phyloP scores from a whole-genome alignment of 495 filamentous ascomycete genomes.

The Penicillium psychrofluorescens region DNA sequence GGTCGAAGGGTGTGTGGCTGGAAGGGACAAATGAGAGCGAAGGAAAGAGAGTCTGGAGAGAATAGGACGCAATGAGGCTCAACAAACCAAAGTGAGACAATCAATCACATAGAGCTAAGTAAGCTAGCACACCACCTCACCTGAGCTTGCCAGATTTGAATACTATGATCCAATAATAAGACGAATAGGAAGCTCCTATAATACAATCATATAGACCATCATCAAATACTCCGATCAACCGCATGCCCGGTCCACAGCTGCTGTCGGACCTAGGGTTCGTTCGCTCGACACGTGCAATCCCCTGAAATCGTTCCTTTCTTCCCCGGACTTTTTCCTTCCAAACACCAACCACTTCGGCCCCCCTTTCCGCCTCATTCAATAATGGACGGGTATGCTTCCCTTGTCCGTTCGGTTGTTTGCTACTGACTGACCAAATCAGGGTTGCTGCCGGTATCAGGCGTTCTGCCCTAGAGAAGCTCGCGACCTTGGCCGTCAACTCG shows the following conservation, averaged over 20 bases:
- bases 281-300: not conserved
- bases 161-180: not conserved
- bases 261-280: not conserved
- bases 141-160: not conserved
- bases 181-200: not conserved
- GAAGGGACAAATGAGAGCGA: not conserved
- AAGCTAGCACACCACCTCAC: too few relatives aligned
- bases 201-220: not conserved
- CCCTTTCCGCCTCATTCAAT: conserved; percentile 1
- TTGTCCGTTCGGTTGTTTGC: not conserved
- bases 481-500: conserved; percentile 49
- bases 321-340: conserved; percentile 1
- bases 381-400: conserved; percentile 18
- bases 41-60: not conserved
- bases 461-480: conserved; percentile 65
- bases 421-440: conserved; percentile 12
- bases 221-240: not conserved
- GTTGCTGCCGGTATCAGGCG: conserved; percentile 45
- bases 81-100: not conserved
- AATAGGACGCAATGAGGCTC: not conserved
- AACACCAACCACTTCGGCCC: not conserved
- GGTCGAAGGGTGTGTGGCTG: too few relatives aligned
- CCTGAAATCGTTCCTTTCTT: conserved; percentile 1
- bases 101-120: too few relatives aligned
- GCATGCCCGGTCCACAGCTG: not conserved